Base-by-base conservation (phyloP, 2,329 filamentous ascomycete species). In the Epichloe baconii region DNA sequence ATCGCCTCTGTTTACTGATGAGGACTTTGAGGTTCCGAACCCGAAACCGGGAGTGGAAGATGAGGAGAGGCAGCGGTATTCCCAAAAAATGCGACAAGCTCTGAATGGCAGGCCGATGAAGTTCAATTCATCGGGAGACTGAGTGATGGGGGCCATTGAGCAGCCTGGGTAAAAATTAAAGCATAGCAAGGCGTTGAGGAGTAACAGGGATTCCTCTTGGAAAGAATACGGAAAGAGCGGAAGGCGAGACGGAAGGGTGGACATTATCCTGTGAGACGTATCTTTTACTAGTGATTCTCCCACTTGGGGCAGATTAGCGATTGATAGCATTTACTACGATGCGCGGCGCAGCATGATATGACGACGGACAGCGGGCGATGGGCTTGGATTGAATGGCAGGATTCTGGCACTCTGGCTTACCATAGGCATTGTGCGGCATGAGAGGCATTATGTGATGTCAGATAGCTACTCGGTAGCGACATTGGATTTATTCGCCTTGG, bases 21-120 rank as follows among this genome's bases (percentile, higher is more conserved):
- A 73, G 7, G 75, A 76, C 47, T 81, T 82, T 59, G 74, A 77
- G 51, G 64, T 52, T n/a, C 61, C 66, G 44, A 69, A 71, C 17
- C 71, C 74, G 51, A 72, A 78, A 58, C 61, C 66, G 47, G 72
- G 42, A 40, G 57, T 54, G n/a, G 69, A 69, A 45, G 76, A 83
- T 57, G 65, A 69, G 50, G 73, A 79, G 55, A 80, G 83, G 61
- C 71, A 71, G 53, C 66, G 71, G 52, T 90, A 91, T 66, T 73
- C 74, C n/a, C 73, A 78, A 50, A 78, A 72, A 57, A 90, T 95
- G 85, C 77, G 86, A 55, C 72, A 75, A 58, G 87, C 86, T 19
- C 68, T 95, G 53, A 80, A 68, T 73, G 74, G 56, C 88, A 94
- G 67, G 88, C 87, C 10, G 81, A 89, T 62, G 88, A 93, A 65